A percentile compares a stretch with the other conserved stretches of the same genome.
Conservation (phyloP, 1,284 basidiomycete genomes). For the Anthracocystis panici-leucophaei region DNA sequence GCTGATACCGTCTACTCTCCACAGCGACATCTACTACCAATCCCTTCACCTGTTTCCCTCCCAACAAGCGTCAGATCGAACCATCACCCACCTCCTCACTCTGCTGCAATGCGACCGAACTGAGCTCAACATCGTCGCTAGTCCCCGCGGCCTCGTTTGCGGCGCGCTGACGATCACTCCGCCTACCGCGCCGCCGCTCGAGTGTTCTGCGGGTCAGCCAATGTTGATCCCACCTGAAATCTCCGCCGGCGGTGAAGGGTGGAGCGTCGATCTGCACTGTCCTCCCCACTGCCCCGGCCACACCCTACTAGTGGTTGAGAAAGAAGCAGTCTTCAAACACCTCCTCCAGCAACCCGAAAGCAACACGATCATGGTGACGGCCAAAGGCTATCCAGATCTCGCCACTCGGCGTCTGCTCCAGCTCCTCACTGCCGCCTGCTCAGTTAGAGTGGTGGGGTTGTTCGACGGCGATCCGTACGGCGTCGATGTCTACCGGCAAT, state of each 20-base stretch:
- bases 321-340: conserved; percentile 55
- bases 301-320: conserved; percentile 62
- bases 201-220: not conserved
- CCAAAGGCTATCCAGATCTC: conserved; percentile 61
- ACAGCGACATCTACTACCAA: conserved; percentile 61
- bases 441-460: conserved; percentile 12
- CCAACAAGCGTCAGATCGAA: conserved; percentile 47
- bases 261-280: conserved; percentile 14
- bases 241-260: not conserved
- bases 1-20: not conserved
- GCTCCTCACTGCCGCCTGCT: not conserved
- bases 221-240: conserved; percentile 25
- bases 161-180: conserved; percentile 30
- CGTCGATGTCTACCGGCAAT: conserved; percentile 51
- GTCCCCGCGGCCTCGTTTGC: conserved; percentile 47
- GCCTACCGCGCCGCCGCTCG: not conserved
- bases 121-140: conserved; percentile 50
- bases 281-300: not conserved
- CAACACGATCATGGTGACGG: conserved; percentile 26
- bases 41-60: conserved; percentile 43
- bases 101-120: conserved; percentile 20
- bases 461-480: conserved; percentile 57
- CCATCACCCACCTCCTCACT: conserved; percentile 29
- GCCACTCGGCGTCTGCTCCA: conserved; percentile 40
- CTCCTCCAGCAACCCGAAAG: conserved; percentile 23